A percentile compares a stretch with the other conserved stretches of the same genome.
These are phyloP conservation scores for Vitis rupestris DNA, from an alignment of 164 flowering plant genomes.

Conservation along the genomic window DNA sequence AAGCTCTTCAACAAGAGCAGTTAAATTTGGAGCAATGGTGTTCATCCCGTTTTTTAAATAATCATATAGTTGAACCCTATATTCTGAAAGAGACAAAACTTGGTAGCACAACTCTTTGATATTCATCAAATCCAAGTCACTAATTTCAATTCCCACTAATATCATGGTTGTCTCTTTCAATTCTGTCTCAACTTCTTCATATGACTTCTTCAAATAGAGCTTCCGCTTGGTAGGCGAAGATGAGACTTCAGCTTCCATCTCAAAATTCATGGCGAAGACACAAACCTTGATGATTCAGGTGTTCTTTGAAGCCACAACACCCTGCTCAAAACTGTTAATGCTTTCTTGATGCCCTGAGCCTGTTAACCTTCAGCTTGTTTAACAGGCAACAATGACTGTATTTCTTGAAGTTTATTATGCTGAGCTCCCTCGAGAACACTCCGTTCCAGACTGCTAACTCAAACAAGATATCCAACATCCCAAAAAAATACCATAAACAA, in stretches of 20 bases:
- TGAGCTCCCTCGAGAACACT: too few relatives aligned
- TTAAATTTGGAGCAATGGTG: slow-evolving; percentile 86
- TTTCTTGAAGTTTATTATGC: too few relatives aligned
- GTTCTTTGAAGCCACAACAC: slow-evolving; percentile 55
- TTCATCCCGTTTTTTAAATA: slow-evolving; percentile 84
- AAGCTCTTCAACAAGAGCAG: slow-evolving; percentile 92
- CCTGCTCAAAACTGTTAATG: background rate
- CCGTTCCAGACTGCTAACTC: too few relatives aligned
- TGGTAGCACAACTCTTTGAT: slow-evolving; percentile 84
- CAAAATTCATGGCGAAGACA: slow-evolving; percentile 61
- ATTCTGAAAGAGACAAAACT: slow-evolving; percentile 78
- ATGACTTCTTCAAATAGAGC: slow-evolving; percentile 88
- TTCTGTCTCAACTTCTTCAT: slow-evolving; percentile 90
- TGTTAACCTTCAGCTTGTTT: too few relatives aligned
- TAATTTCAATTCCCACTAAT: slow-evolving; percentile 95
- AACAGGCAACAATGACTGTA: too few relatives aligned
- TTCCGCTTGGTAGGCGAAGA: slow-evolving; percentile 54
- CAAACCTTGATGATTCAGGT: slow-evolving; percentile 72
- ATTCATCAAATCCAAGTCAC: slow-evolving; percentile 85
- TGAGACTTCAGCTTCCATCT: slow-evolving; percentile 69
- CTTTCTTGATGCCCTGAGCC: too few relatives aligned
- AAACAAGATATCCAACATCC: too few relatives aligned
- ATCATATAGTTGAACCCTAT: slow-evolving; percentile 85
- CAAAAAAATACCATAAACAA: too few relatives aligned
- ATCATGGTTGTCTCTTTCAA: slow-evolving; percentile 81